Percentiles rank a stretch among this genome's conserved stretches.
Evolutionary conservation across 192 early-diverging fungal genomes (phyloP).

Genomic region (Backusella parvicylindrica): DNA sequence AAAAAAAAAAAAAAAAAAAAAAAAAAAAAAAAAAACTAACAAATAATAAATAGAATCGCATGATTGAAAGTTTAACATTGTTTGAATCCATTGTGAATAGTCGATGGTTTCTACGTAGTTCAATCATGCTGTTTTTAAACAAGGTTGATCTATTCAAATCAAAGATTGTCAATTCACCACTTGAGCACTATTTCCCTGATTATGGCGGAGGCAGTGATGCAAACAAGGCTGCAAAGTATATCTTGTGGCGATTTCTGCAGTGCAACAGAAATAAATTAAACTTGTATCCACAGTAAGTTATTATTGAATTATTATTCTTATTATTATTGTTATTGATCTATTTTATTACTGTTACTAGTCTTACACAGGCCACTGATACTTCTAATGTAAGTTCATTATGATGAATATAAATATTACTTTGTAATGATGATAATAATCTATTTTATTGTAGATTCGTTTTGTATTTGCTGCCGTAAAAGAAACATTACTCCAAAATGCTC

Average conservation of each 20-base stretch:
- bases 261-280: constrained; percentile 80
- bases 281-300: constrained; percentile 82
- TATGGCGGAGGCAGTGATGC: constrained; percentile 74
- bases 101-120: constrained; percentile 77
- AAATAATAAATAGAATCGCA: constrained; percentile 58
- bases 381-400: constrained; percentile 9
- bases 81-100: constrained; percentile 86
- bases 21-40: neutral
- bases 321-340: neutral
- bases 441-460: constrained; percentile 41
- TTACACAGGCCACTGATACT: constrained; percentile 11
- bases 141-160: constrained; percentile 78
- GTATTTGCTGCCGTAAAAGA: constrained; percentile 79
- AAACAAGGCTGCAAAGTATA: constrained; percentile 84
- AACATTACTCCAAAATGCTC: constrained; percentile 67
- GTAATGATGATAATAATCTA: no score
- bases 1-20: neutral
- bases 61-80: constrained; percentile 77
- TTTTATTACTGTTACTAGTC: neutral
- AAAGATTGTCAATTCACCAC: constrained; percentile 65
- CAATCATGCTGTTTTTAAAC: constrained; percentile 87
- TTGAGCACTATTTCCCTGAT: constrained; percentile 78
- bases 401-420: no score
- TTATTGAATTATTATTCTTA: neutral
- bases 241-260: constrained; percentile 89